Evolutionary conservation across 2,329 filamentous ascomycete species (phyloP).

Genomic region (Paecilomyces variotii): DNA sequence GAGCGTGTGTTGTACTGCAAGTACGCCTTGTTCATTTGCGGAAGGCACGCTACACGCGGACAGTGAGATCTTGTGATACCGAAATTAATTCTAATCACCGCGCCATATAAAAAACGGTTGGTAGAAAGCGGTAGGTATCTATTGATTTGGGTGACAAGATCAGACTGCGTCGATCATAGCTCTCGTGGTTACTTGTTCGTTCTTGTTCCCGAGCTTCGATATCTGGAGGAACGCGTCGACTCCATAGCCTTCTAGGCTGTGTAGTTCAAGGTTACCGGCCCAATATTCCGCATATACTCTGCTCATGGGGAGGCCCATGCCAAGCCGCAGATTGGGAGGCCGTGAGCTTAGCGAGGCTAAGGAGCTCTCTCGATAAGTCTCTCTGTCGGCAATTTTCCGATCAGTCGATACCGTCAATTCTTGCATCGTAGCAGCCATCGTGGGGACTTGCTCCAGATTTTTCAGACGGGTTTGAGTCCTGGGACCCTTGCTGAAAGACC

Average conservation of each 20-base stretch:
- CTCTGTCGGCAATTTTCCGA: slow-evolving; percentile 21
- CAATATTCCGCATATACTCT: slow-evolving; percentile 96
- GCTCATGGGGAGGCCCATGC: slow-evolving; percentile 89
- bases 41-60: background rate
- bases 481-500: slow-evolving; percentile 94
- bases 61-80: background rate
- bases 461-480: slow-evolving; percentile 68
- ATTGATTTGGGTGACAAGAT: slow-evolving; percentile 4
- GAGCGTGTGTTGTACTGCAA: background rate
- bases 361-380: slow-evolving; percentile 51
- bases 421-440: slow-evolving; percentile 88
- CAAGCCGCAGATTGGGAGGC: slow-evolving; percentile 77
- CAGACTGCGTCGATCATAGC: slow-evolving; percentile 71
- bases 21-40: background rate
- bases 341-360: slow-evolving; percentile 72
- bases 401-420: slow-evolving; percentile 54
- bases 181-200: slow-evolving; percentile 78
- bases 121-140: background rate
- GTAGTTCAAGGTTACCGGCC: slow-evolving; percentile 84
- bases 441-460: slow-evolving; percentile 79
- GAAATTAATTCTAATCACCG: background rate
- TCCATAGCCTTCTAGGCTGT: slow-evolving; percentile 90
- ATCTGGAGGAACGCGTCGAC: slow-evolving; percentile 95
- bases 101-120: background rate
- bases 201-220: slow-evolving; percentile 93